These are phyloP conservation scores for Aspergillus versicolor DNA, from an alignment of 2,329 filamentous ascomycete genomes.

Conservation along the genomic window DNA sequence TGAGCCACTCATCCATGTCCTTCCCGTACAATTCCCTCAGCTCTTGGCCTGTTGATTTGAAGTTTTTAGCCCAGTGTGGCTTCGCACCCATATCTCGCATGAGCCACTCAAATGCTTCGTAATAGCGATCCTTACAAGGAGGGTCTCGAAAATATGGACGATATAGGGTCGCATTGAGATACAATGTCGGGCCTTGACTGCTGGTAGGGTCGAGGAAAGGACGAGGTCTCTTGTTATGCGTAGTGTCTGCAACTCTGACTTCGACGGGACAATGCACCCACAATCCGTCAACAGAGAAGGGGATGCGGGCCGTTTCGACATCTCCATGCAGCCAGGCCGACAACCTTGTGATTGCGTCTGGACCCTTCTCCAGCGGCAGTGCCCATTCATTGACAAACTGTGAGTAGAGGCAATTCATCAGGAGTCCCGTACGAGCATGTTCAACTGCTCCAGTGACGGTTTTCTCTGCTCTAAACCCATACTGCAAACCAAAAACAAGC, in stretches of 20 bases:
- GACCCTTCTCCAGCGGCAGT: constrained; percentile 78
- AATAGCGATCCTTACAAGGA: constrained; percentile 73
- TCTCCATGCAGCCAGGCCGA: constrained; percentile 83
- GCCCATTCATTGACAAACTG: constrained; percentile 99
- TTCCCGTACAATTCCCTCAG: constrained; percentile 68
- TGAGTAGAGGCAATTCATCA: constrained; percentile 98
- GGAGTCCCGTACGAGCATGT: constrained; percentile 72
- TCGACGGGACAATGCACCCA: constrained; percentile 90
- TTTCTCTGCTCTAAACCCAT: constrained; percentile 73
- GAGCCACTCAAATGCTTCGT: constrained; percentile 85
- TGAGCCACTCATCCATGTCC: constrained; percentile 65
- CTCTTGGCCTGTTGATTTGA: constrained; percentile 59
- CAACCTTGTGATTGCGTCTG: constrained; percentile 79
- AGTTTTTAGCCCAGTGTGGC: constrained; percentile 95
- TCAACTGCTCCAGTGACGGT: constrained; percentile 72
- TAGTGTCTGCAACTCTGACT: constrained; percentile 79
- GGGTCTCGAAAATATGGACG: constrained; percentile 77
- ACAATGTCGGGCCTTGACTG: constrained; percentile 70
- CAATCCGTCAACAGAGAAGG: constrained; percentile 73
- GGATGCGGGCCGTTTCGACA: constrained; percentile 68
- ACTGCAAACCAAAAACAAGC: constrained; percentile 97
- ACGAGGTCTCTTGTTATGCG: constrained; percentile 48
- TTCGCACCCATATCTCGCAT: constrained; percentile 81
- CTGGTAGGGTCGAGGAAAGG: constrained; percentile 73
- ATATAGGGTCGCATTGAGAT: constrained; percentile 88